These are phyloP conservation scores for Naumovozyma baii DNA, from an alignment of 805 yeast genomes.

Conservation along the genomic window DNA sequence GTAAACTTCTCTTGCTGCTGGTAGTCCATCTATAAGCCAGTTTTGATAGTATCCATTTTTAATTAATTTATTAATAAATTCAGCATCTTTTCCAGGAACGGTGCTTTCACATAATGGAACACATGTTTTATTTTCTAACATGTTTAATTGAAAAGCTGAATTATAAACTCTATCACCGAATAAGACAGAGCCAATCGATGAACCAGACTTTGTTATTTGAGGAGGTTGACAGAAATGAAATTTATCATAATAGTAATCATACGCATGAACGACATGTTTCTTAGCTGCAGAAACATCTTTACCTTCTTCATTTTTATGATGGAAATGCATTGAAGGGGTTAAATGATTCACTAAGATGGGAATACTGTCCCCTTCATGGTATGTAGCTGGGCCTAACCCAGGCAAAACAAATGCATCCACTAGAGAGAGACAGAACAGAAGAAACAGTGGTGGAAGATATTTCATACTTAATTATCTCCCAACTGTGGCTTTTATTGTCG, in stretches of 20 bases:
- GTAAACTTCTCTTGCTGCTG: slow-evolving; percentile 60
- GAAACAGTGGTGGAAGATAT: no score
- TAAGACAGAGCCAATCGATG: slow-evolving; percentile 82
- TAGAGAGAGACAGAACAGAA: neutral
- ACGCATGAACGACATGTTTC: slow-evolving; percentile 56
- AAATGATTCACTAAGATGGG: slow-evolving; percentile 82
- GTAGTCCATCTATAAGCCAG: slow-evolving; percentile 92
- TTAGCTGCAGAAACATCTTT: slow-evolving; percentile 33
- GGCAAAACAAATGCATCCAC: slow-evolving; percentile 71
- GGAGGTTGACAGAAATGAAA: slow-evolving; percentile 77
- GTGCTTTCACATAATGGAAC: slow-evolving; percentile 47
- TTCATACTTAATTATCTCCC: no score
- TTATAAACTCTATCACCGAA: slow-evolving; percentile 94
- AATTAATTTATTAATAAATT: slow-evolving; percentile 69
- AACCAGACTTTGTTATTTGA: slow-evolving; percentile 53
- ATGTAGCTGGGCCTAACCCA: slow-evolving; percentile 92
- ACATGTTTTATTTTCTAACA: slow-evolving; percentile 69
- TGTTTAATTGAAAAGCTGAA: slow-evolving; percentile 75
- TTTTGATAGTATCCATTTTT: slow-evolving; percentile 78
- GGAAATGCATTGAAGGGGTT: slow-evolving; percentile 57
- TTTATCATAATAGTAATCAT: slow-evolving; percentile 73
- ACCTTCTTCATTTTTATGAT: slow-evolving; percentile 33
- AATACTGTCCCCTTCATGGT: slow-evolving; percentile 58
- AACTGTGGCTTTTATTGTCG: no score
- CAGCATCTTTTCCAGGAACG: slow-evolving; percentile 57